Evolutionary conservation across 2,329 filamentous ascomycete genomes (phyloP).

Genomic region (Triangularia setosa): DNA sequence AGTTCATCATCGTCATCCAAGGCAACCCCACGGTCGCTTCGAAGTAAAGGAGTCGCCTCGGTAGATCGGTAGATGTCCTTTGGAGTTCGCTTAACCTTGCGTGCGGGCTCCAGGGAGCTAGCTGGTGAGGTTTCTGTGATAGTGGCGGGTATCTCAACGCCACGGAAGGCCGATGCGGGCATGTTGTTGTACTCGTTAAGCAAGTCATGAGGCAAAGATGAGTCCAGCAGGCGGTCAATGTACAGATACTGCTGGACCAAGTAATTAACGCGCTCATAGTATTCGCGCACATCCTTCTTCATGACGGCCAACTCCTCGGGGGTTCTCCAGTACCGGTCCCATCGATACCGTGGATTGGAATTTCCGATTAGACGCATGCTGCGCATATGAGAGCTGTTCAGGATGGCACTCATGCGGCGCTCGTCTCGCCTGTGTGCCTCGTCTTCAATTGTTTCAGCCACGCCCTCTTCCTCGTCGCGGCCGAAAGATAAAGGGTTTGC

Average conservation of each 20-base stretch:
- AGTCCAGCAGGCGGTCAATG: slow-evolving; percentile 86
- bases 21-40: slow-evolving; percentile 38
- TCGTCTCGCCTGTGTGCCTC: slow-evolving; percentile 49
- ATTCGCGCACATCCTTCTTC: slow-evolving; percentile 72
- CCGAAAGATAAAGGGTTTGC: slow-evolving; percentile 7
- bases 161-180: slow-evolving; percentile 50
- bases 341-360: slow-evolving; percentile 79
- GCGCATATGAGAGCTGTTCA: slow-evolving; percentile 68
- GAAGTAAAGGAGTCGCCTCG: slow-evolving; percentile 64
- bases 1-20: slow-evolving; percentile 44
- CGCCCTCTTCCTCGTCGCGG: slow-evolving; percentile 28
- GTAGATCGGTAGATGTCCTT: slow-evolving; percentile 79
- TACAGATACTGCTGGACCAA: slow-evolving; percentile 90
- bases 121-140: slow-evolving; percentile 60
- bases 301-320: slow-evolving; percentile 69
- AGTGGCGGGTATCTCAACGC: slow-evolving; percentile 63
- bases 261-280: slow-evolving; percentile 86
- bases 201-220: slow-evolving; percentile 84
- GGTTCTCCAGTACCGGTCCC: slow-evolving; percentile 82
- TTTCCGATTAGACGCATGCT: slow-evolving; percentile 86
- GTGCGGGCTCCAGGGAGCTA: slow-evolving; percentile 33
- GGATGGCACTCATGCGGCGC: slow-evolving; percentile 54
- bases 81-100: slow-evolving; percentile 71
- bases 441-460: slow-evolving; percentile 34
- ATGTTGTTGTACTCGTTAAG: slow-evolving; percentile 82